Percentiles rank a stretch among this genome's conserved stretches.
Evolutionary conservation across 2,329 filamentous ascomycete species (phyloP).

Genomic region (Bimuria novae-zelandiae): DNA sequence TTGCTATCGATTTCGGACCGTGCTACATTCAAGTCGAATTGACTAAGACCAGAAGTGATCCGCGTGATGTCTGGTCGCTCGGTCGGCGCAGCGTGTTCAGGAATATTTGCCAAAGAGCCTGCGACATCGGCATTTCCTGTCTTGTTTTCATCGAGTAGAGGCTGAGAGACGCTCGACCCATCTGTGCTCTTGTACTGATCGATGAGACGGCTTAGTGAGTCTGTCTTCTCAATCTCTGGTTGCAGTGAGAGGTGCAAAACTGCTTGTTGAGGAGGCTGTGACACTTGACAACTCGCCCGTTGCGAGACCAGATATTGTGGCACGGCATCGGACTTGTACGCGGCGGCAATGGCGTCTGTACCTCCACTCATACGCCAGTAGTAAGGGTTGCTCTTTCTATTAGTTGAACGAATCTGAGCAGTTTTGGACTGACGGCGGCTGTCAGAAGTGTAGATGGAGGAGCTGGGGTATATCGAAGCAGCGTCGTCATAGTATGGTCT

Average conservation of each 20-base stretch:
- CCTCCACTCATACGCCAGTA: constrained; percentile 21
- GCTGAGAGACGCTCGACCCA: constrained; percentile 8
- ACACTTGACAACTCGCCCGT: constrained; percentile 15
- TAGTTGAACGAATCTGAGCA: constrained; percentile 24
- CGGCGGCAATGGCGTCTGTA: constrained; percentile 16
- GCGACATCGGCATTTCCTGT: not conserved
- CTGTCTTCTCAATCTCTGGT: constrained; percentile 27
- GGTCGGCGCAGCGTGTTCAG: not conserved
- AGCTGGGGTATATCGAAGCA: constrained; percentile 34
- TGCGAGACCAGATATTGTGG: constrained; percentile 20
- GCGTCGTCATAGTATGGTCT: constrained; percentile 38
- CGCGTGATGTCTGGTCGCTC: constrained; percentile 6
- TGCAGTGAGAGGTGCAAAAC: constrained; percentile 17
- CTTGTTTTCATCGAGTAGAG: not conserved
- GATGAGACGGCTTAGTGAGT: constrained; percentile 41
- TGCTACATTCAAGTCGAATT: constrained; percentile 32
- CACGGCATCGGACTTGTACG: constrained; percentile 19
- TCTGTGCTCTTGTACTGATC: constrained; percentile 30
- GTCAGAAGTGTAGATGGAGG: constrained; percentile 39
- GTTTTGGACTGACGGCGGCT: constrained; percentile 24
- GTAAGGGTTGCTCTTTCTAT: constrained; percentile 29
- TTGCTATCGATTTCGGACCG: not conserved
- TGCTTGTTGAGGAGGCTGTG: constrained; percentile 19
- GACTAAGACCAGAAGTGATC: constrained; percentile 20
- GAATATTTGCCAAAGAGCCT: not conserved